A percentile compares a stretch with the other conserved stretches of the same genome.
Evolutionary conservation across 2,329 filamentous ascomycete species (phyloP).

Genomic region (Gnomoniopsis smithogilvyi): DNA sequence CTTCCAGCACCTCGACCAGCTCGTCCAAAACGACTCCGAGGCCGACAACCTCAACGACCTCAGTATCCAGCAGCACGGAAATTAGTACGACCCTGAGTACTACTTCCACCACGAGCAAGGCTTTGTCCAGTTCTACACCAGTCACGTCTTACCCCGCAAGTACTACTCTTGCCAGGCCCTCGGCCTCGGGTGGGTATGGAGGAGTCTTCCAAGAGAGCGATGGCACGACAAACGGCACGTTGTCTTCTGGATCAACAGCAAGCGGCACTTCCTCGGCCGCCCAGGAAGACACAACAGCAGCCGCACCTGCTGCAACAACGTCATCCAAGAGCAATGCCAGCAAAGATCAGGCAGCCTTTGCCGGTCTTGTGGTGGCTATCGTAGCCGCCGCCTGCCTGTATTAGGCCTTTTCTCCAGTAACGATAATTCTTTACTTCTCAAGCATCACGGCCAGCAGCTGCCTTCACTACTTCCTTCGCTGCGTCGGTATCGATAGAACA

Average conservation of each 20-base stretch:
- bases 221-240: conserved; percentile 27
- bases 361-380: conserved; percentile 53
- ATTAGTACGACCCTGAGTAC: neutral
- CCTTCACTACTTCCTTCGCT: neutral
- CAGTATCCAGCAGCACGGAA: conserved; percentile 1
- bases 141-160: neutral
- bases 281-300: conserved; percentile 19
- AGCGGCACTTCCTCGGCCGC: conserved; percentile 7
- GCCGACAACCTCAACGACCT: conserved; percentile 19
- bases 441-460: conserved; percentile 4
- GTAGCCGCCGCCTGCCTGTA: conserved; percentile 50
- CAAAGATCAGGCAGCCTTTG: conserved; percentile 48
- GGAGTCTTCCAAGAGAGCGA: conserved; percentile 55
- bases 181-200: conserved; percentile 21
- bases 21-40: conserved; percentile 14
- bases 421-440: conserved; percentile 21
- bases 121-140: conserved; percentile 11
- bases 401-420: conserved; percentile 31
- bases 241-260: conserved; percentile 6
- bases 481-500: neutral
- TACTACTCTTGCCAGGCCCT: conserved; percentile 10
- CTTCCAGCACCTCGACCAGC: conserved; percentile 10
- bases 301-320: conserved; percentile 22
- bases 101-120: neutral
- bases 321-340: conserved; percentile 40